A percentile compares a stretch with the other conserved stretches of the same genome.
phyloP scores from a whole-genome alignment of 2,329 filamentous ascomycete species.

The Plectosphaerella cucumerina region DNA sequence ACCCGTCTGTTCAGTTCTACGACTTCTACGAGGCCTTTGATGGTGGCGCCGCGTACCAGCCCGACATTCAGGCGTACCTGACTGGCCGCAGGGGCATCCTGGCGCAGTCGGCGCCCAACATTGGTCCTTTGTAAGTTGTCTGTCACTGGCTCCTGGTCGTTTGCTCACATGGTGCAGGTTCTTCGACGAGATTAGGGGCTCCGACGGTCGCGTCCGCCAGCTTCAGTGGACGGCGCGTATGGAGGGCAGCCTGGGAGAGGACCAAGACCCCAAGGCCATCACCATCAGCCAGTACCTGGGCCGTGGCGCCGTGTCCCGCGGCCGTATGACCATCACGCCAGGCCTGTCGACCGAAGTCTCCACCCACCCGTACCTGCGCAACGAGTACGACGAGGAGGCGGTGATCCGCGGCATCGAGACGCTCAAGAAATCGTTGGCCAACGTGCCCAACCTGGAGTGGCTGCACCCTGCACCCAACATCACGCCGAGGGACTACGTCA shows the following conservation, averaged over 20 bases:
- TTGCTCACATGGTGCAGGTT: constrained; percentile 32
- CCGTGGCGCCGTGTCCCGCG: constrained; percentile 57
- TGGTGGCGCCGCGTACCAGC: constrained; percentile 29
- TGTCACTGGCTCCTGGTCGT: background rate
- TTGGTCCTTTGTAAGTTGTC: constrained; percentile 49
- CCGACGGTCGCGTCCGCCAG: constrained; percentile 58
- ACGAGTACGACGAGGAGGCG: constrained; percentile 55
- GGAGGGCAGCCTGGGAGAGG: constrained; percentile 45
- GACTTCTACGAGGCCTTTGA: constrained; percentile 61
- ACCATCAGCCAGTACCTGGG: constrained; percentile 60
- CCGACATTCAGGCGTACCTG: constrained; percentile 40
- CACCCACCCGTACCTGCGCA: constrained; percentile 55
- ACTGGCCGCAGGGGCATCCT: constrained; percentile 53
- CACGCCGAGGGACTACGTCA: constrained; percentile 53
- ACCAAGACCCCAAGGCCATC: constrained; percentile 36
- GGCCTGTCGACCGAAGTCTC: constrained; percentile 55
- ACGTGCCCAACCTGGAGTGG: constrained; percentile 51
- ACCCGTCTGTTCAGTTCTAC: constrained; percentile 49
- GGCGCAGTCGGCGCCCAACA: constrained; percentile 61
- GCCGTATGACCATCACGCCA: constrained; percentile 55
- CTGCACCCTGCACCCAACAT: constrained; percentile 47
- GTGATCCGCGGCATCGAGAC: constrained; percentile 62
- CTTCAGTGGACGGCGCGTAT: constrained; percentile 65
- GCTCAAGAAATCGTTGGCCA: constrained; percentile 48
- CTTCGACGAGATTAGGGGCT: constrained; percentile 49